These are phyloP conservation scores for Neoboletus brunneissimus DNA, from an alignment of 768 basidiomycete species.

Conservation along the genomic window DNA sequence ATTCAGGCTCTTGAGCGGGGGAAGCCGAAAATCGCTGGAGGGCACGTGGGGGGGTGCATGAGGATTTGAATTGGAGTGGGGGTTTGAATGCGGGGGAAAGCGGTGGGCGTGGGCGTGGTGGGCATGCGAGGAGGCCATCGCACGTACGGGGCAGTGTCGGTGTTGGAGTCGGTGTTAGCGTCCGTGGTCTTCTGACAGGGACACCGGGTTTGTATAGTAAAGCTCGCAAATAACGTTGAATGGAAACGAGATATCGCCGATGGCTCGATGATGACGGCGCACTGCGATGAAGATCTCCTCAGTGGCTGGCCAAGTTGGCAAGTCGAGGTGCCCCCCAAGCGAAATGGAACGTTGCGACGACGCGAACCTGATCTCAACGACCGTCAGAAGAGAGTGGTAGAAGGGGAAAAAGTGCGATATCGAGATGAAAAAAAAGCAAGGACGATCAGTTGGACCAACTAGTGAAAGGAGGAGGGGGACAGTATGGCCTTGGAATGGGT, in stretches of 20 bases:
- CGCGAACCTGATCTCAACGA: slow-evolving; percentile 1
- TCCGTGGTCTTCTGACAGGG: slow-evolving; percentile 2
- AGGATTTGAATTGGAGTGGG: slow-evolving; percentile 29
- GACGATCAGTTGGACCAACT: slow-evolving; percentile 3
- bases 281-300: slow-evolving; percentile 22
- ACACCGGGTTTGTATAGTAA: not conserved
- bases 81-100: slow-evolving; percentile 9
- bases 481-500: slow-evolving; percentile 12
- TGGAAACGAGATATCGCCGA: slow-evolving; percentile 13
- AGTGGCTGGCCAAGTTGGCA: not conserved
- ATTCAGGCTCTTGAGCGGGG: slow-evolving; percentile 72
- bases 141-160: slow-evolving; percentile 1
- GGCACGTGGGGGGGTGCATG: slow-evolving; percentile 37
- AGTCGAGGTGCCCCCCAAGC: not conserved
- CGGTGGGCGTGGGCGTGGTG: slow-evolving; percentile 35
- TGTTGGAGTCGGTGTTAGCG: not conserved
- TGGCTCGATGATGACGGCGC: slow-evolving; percentile 9
- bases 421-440: slow-evolving; percentile 12
- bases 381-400: not conserved
- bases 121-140: slow-evolving; percentile 47
- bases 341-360: not conserved
- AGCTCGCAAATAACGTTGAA: slow-evolving; percentile 10
- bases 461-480: slow-evolving; percentile 6
- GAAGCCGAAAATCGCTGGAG: slow-evolving; percentile 53
- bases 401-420: slow-evolving; percentile 5